These are phyloP conservation scores for Cephaloascus fragrans DNA, from an alignment of 805 yeast species.

Conservation along the genomic window DNA sequence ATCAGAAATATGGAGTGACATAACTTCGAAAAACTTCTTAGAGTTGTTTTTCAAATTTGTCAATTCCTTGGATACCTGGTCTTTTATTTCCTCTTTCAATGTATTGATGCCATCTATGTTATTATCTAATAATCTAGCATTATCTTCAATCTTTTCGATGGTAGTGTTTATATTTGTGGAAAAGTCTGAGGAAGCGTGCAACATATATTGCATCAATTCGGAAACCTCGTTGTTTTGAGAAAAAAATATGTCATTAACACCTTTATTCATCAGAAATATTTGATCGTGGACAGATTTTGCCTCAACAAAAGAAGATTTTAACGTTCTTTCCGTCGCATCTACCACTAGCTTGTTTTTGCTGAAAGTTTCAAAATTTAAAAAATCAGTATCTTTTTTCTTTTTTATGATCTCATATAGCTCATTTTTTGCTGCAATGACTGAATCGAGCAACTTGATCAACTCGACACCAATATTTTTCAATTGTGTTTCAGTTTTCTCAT, in stretches of 20 bases:
- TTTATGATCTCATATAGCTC: slow-evolving; percentile 9
- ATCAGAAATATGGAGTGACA: slow-evolving; percentile 3
- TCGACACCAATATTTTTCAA: slow-evolving; percentile 6
- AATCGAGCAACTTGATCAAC: slow-evolving; percentile 3
- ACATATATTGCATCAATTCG: neutral
- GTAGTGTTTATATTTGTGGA: neutral
- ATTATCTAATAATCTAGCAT: slow-evolving; percentile 2
- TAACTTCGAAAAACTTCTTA: slow-evolving; percentile 2
- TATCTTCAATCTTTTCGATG: neutral
- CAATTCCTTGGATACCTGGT: slow-evolving; percentile 8
- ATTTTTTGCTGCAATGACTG: slow-evolving; percentile 4
- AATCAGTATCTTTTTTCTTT: slow-evolving; percentile 6
- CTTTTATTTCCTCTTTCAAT: slow-evolving; percentile 6
- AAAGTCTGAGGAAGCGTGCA: neutral
- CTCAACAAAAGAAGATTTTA: neutral
- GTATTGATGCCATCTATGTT: slow-evolving; percentile 8
- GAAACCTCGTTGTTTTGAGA: neutral
- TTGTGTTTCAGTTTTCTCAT: slow-evolving; percentile 9
- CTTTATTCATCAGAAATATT: neutral
- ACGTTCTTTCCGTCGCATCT: neutral
- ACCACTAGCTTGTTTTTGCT: slow-evolving; percentile 3
- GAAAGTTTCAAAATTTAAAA: slow-evolving; percentile 8
- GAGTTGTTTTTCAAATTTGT: slow-evolving; percentile 5
- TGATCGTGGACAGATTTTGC: neutral
- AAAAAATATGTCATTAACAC: neutral